These are phyloP conservation scores for Suillus plorans DNA, from an alignment of 768 basidiomycete species.

Conservation along the genomic window DNA sequence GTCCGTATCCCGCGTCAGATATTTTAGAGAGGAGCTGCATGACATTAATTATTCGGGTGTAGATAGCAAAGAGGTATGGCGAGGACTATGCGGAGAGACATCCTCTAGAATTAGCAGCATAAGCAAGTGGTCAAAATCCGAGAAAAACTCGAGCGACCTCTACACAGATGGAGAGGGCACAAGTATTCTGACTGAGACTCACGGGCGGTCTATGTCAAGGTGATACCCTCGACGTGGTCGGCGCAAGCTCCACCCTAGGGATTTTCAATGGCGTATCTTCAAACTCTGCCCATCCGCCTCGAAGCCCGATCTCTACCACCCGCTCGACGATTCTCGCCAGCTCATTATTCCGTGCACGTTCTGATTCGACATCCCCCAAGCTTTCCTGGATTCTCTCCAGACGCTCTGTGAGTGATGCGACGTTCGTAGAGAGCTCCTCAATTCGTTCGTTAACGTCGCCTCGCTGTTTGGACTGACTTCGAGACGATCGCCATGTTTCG, in stretches of 20 bases:
- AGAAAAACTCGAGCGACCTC: background rate
- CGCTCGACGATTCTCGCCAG: slow-evolving; percentile 63
- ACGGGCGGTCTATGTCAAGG: background rate
- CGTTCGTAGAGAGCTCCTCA: slow-evolving; percentile 49
- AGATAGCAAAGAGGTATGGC: background rate
- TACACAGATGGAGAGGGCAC: background rate
- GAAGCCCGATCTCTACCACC: slow-evolving; percentile 66
- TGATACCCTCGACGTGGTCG: slow-evolving; percentile 7
- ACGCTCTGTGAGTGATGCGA: slow-evolving; percentile 47
- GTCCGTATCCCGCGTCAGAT: background rate
- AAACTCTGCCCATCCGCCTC: slow-evolving; percentile 65
- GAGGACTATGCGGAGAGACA: too few relatives aligned
- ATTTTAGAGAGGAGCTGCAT: background rate
- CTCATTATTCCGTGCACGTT: slow-evolving; percentile 53
- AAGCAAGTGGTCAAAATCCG: background rate
- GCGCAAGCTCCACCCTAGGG: slow-evolving; percentile 39
- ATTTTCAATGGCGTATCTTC: slow-evolving; percentile 55
- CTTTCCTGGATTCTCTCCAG: slow-evolving; percentile 47
- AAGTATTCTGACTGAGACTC: background rate
- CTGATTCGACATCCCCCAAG: slow-evolving; percentile 31
- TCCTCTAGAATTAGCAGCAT: background rate
- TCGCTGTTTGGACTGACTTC: slow-evolving; percentile 67
- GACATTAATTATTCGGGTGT: background rate
- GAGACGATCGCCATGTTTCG: slow-evolving; percentile 73
- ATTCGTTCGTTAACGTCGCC: slow-evolving; percentile 72